Evolutionary conservation across 495 filamentous ascomycete genomes (phyloP).

Genomic region (Glonium stellatum): DNA sequence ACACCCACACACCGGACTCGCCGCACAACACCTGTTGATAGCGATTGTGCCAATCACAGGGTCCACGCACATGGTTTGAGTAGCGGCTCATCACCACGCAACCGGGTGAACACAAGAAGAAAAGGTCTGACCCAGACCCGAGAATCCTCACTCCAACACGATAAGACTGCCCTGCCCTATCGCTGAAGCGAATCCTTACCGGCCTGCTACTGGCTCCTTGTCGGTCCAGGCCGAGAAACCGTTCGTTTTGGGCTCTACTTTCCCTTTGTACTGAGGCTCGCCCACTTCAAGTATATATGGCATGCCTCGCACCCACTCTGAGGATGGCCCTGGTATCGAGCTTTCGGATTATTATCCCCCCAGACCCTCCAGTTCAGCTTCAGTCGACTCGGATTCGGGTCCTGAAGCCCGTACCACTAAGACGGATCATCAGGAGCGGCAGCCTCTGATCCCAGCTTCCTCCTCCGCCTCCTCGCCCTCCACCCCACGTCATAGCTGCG

Average conservation of each 20-base stretch:
- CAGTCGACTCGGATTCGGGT: not conserved
- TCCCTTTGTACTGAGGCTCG: not conserved
- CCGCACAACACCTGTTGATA: not conserved
- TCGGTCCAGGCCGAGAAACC: not conserved
- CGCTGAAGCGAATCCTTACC: not conserved
- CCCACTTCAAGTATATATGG: not conserved
- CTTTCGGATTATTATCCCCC: not conserved
- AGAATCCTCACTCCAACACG: not conserved
- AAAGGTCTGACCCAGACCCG: not conserved
- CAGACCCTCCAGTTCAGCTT: not conserved
- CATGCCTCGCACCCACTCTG: not conserved
- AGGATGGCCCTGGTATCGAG: not conserved
- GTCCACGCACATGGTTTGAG: not conserved
- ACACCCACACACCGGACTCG: not conserved
- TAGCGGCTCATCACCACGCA: not conserved
- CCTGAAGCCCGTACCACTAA: not conserved
- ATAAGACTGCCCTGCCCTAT: not conserved
- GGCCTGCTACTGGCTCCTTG: not conserved
- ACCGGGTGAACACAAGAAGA: not conserved
- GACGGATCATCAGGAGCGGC: slow-evolving; percentile 13
- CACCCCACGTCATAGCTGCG: slow-evolving; percentile 5
- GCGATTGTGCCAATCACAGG: not conserved
- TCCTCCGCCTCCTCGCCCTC: slow-evolving; percentile 8
- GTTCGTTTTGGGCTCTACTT: not conserved
- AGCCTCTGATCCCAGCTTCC: slow-evolving; percentile 19